Evolutionary conservation across 2,329 filamentous ascomycete genomes (phyloP), one percentile per base, ranked within the genome.

Genomic region (Botrytis squamosa): DNA sequence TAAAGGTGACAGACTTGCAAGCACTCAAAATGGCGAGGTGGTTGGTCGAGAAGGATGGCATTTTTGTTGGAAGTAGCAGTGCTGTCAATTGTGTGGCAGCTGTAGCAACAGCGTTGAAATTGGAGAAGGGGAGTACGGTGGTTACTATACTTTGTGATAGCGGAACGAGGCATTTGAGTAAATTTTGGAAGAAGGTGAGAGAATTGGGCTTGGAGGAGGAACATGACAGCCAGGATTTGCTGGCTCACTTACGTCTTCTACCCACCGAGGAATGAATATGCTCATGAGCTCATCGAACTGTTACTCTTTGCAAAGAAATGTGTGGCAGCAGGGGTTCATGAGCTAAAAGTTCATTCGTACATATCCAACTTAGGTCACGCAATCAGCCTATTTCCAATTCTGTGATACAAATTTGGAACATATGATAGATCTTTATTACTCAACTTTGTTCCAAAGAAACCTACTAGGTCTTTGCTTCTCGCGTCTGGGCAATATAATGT

Each of bases 21-120:
- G 96, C 96, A 20, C 90, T 93, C 81, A 88, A 87, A 72, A 99
- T 99, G 96, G 96, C 95, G n/a, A 87, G 93, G 76, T 98, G 94
- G 94, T 84, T 99, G 59, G 95, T 98, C 14, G 95, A 98, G 84
- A 92, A 95, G 76, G 96, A 99, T 82, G 96, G 96, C 12, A 91
- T 99, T 71, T 99, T 99, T 80, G 87, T 95, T 59, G 97, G 96
- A 14, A 97, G 95, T 82, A 97, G 94, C 82, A 97, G 93, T 82
- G 92, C 95, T n/a, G 95, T 99, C 70, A 99, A 99, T 82, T 97
- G 95, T 86, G 92, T 93, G 60, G 93, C 92, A 7, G 92, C 93
- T 36, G 90, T 93, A 16, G 87, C 87, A 69, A 86, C 91, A 6
- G 93, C 92, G 40, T 86, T 90, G 80, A 70, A 85, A 60, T 83